Evolutionary conservation across 2,329 filamentous ascomycete genomes (phyloP).

Genomic region (Pseudophaeomoniella oleicola): DNA sequence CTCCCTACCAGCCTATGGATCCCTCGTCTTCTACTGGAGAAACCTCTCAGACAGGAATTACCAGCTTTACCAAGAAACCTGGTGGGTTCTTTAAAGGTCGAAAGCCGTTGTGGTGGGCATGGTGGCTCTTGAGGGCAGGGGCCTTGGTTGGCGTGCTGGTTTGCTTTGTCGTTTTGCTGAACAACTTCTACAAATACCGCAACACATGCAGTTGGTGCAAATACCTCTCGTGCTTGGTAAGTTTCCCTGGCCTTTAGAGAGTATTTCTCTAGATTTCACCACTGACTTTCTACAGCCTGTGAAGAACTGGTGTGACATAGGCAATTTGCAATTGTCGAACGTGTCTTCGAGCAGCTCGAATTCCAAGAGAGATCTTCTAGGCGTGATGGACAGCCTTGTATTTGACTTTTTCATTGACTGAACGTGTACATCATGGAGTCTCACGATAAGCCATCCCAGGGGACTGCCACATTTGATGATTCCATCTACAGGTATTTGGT

Average conservation of each 20-base stretch:
- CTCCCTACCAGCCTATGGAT: slow-evolving; percentile 51
- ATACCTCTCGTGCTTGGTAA: slow-evolving; percentile 71
- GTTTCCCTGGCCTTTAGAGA: neutral
- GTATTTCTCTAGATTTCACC: neutral
- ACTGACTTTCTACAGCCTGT: slow-evolving; percentile 17
- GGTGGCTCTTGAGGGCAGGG: slow-evolving; percentile 78
- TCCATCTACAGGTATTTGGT: too few species aligned
- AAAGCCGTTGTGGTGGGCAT: slow-evolving; percentile 91
- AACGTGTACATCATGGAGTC: too few species aligned
- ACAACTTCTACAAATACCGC: slow-evolving; percentile 77
- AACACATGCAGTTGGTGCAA: slow-evolving; percentile 83
- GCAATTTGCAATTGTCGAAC: slow-evolving; percentile 14
- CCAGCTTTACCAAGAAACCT: slow-evolving; percentile 33
- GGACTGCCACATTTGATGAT: too few species aligned
- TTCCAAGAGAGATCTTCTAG: neutral
- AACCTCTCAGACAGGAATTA: slow-evolving; percentile 15
- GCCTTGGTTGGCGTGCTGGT: slow-evolving; percentile 68
- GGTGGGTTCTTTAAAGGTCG: slow-evolving; percentile 78
- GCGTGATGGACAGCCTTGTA: too few species aligned
- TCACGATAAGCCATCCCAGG: too few species aligned
- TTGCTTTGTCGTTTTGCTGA: slow-evolving; percentile 71
- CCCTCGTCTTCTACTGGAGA: slow-evolving; percentile 3
- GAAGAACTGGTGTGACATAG: slow-evolving; percentile 29
- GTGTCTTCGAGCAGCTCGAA: too few species aligned
- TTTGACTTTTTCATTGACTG: too few species aligned